These are phyloP conservation scores for Leptographium lundbergii DNA, from an alignment of 2,329 filamentous ascomycete genomes.

Conservation along the genomic window DNA sequence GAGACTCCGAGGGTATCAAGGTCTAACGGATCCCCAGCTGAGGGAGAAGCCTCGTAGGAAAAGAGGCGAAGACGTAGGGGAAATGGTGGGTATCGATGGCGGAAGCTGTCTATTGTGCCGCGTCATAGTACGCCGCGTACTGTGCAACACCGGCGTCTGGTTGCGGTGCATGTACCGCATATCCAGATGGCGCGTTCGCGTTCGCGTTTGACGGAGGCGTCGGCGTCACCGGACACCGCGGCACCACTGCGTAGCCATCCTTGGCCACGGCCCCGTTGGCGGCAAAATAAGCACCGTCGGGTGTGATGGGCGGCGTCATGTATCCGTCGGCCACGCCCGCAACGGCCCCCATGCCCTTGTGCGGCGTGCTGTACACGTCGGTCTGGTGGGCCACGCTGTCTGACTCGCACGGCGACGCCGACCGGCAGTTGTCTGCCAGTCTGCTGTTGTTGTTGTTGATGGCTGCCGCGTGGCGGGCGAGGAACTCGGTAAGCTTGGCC, in stretches of 20 bases:
- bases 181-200: slow-evolving; percentile 15
- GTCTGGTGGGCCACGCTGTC: slow-evolving; percentile 34
- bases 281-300: slow-evolving; percentile 50
- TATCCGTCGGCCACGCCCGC: slow-evolving; percentile 58
- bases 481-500: slow-evolving; percentile 43
- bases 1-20: slow-evolving; percentile 10
- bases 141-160: slow-evolving; percentile 26
- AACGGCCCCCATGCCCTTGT: slow-evolving; percentile 57
- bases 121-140: slow-evolving; percentile 28
- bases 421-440: slow-evolving; percentile 14
- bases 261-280: slow-evolving; percentile 29
- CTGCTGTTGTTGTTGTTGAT: slow-evolving; percentile 9
- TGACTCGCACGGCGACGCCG: slow-evolving; percentile 44
- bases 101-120: slow-evolving; percentile 3
- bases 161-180: slow-evolving; percentile 20
- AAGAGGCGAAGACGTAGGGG: background rate
- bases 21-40: slow-evolving; percentile 6
- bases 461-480: slow-evolving; percentile 42
- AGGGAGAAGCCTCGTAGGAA: slow-evolving; percentile 4
- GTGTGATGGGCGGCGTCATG: slow-evolving; percentile 76
- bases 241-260: slow-evolving; percentile 30
- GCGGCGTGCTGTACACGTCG: slow-evolving; percentile 63
- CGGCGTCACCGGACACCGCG: slow-evolving; percentile 50
- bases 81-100: background rate
- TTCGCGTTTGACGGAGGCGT: slow-evolving; percentile 34